phyloP scores from a whole-genome alignment of 371 early-diverging fungal species.

The Saksenaea vasiformis region DNA sequence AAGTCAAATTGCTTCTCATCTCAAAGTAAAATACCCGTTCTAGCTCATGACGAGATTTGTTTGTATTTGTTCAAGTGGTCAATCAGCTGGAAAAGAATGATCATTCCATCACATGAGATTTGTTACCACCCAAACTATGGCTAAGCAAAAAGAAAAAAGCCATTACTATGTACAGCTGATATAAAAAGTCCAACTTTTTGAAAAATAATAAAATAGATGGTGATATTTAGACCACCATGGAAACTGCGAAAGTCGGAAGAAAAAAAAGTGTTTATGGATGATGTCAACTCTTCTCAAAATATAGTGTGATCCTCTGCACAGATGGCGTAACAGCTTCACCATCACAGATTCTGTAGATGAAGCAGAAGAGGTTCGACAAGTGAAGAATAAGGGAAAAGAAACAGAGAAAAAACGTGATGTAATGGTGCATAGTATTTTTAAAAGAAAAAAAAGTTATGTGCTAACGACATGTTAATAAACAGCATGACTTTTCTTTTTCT shows the following conservation, averaged over 20 bases:
- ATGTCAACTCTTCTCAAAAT: too few species aligned
- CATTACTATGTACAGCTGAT: not conserved
- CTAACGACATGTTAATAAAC: not conserved
- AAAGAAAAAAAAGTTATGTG: not conserved
- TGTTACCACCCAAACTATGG: not conserved
- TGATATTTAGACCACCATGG: too few species aligned
- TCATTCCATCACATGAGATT: not conserved
- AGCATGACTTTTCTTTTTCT: not conserved
- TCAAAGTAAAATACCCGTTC: not conserved
- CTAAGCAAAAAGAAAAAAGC: not conserved
- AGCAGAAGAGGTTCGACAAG: not conserved
- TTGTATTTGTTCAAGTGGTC: conserved; percentile 1
- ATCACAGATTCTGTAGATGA: too few species aligned
- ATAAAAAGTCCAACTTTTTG: not conserved
- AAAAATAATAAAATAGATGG: not conserved
- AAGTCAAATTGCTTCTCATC: not conserved
- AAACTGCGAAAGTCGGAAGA: too few species aligned
- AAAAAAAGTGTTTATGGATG: not conserved
- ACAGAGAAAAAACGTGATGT: not conserved
- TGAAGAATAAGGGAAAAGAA: too few species aligned
- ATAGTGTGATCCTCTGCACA: too few species aligned
- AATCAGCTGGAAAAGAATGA: not conserved
- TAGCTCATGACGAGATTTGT: conserved; percentile 6
- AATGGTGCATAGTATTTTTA: not conserved
- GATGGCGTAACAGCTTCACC: too few species aligned